Base-by-base conservation (phyloP, 1,284 basidiomycete genomes). In the Mycena sp. region DNA sequence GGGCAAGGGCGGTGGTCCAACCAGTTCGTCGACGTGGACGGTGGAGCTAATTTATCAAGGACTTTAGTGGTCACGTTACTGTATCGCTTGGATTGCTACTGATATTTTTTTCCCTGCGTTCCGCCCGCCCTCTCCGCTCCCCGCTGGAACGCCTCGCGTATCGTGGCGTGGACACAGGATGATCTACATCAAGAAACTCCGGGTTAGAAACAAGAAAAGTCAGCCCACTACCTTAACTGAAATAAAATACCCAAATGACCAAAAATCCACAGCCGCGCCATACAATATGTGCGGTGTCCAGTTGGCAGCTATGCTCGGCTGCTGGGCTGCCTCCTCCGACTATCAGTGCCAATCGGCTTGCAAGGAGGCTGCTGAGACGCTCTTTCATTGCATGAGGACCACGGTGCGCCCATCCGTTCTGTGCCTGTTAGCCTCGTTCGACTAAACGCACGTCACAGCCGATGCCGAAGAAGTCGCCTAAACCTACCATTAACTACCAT, bases 341-440 rank as follows among this genome's bases (percentile, higher is more conserved):
- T 67, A 92, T 30, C 83, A 85, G 69, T 89, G 87, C 23, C 80
- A 81, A 11, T 81, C 81, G 2, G 70, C 79, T 26, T 98, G 96
- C 76, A 84, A 86, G 61, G 82, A 86, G 16, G 80, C 85, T 17
- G 90, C 95, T 0, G 80, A 89, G 68, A 78, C 81, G 23, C 78
- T 98, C 62, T 92, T 92, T 72, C 83, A 88, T 32, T 98, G 96
- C 82, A 97, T 98, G 95, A 82, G 88, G 68, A 92, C 88, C 43
- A 86, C 89, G 74, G 94, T 96, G 65, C 73, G 93, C 85, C 48
- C 21, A 7, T 60, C 58, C 48, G 35, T 45, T 17, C 63, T 37
- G 48, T 53, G 25, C 51, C 45, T 49, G 54, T 68, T 35, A 7
- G 57, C 61, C 61, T 58, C 41, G 29, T 30, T 26, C 25, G 52